Percentiles rank a stretch among this genome's conserved stretches.
Conservation (phyloP, 2,329 filamentous ascomycete genomes). For the Arthroderma sp. region DNA sequence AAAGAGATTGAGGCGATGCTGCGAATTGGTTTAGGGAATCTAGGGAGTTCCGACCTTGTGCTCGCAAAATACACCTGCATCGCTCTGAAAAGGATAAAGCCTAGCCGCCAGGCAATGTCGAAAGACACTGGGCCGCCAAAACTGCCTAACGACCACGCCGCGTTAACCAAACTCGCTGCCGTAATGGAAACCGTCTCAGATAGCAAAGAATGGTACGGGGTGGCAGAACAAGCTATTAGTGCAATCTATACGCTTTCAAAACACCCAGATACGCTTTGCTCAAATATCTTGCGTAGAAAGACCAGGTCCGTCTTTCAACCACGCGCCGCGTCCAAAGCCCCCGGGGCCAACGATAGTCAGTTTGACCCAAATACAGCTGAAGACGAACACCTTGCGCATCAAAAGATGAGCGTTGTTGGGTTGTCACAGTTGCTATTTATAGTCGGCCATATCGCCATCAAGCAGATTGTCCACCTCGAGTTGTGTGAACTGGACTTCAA, state of each 20-base stretch:
- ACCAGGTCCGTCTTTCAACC: slow-evolving; percentile 63
- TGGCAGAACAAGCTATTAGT: slow-evolving; percentile 89
- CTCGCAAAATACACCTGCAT: slow-evolving; percentile 93
- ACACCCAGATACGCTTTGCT: slow-evolving; percentile 85
- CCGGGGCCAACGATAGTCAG: slow-evolving; percentile 2
- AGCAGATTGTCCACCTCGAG: slow-evolving; percentile 96
- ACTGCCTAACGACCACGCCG: slow-evolving; percentile 81
- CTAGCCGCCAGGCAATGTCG: slow-evolving; percentile 68
- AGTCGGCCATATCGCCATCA: slow-evolving; percentile 92
- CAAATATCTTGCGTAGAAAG: slow-evolving; percentile 76
- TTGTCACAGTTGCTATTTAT: slow-evolving; percentile 89
- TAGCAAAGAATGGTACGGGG: slow-evolving; percentile 87
- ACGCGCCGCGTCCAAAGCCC: not conserved
- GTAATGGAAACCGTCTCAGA: slow-evolving; percentile 77
- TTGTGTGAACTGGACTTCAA: slow-evolving; percentile 98
- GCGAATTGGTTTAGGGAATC: slow-evolving; percentile 68
- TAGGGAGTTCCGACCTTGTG: slow-evolving; percentile 70
- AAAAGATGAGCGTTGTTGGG: slow-evolving; percentile 54
- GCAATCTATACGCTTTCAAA: slow-evolving; percentile 91
- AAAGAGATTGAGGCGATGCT: slow-evolving; percentile 93
- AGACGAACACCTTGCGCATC: slow-evolving; percentile 33
- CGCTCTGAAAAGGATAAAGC: slow-evolving; percentile 80
- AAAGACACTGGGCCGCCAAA: slow-evolving; percentile 53
- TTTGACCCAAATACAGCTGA: slow-evolving; percentile 19
- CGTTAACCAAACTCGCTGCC: slow-evolving; percentile 64